phyloP scores from a whole-genome alignment of 345 rosid genomes.

The Melaleuca quinquenervia region DNA sequence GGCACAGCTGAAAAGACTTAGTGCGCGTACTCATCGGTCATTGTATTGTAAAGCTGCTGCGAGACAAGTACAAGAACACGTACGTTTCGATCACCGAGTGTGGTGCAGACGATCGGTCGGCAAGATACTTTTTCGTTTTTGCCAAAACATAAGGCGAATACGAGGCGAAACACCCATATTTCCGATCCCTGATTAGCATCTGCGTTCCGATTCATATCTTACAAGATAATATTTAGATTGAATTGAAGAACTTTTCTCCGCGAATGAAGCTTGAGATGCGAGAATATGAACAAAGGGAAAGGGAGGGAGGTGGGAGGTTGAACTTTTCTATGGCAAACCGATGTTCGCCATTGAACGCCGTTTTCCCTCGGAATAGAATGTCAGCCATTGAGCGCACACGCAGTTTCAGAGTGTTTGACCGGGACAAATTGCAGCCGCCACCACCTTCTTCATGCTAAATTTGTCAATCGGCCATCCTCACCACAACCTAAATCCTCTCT shows the following conservation, averaged over 20 bases:
- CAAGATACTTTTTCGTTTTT: background rate
- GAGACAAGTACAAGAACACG: background rate
- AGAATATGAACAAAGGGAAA: background rate
- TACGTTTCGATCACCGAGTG: background rate
- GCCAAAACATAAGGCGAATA: background rate
- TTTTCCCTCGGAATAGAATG: background rate
- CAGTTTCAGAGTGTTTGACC: conserved; percentile 10
- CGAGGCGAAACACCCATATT: background rate
- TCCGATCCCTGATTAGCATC: background rate
- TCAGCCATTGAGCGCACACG: conserved; percentile 22
- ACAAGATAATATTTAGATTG: background rate
- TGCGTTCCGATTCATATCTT: background rate
- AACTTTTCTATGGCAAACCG: background rate
- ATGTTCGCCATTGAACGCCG: background rate
- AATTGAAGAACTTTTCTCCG: background rate
- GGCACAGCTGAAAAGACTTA: background rate
- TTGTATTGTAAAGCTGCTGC: background rate
- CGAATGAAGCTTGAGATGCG: background rate
- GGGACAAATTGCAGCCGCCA: background rate
- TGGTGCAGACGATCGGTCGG: background rate
- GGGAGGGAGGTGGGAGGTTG: background rate
- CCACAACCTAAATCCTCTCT: background rate
- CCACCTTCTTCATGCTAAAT: background rate
- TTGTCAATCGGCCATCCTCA: background rate
- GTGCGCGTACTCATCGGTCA: background rate